These are phyloP conservation scores for Fusarium oligoseptatum DNA, from an alignment of 2,329 filamentous ascomycete genomes.

Conservation along the genomic window DNA sequence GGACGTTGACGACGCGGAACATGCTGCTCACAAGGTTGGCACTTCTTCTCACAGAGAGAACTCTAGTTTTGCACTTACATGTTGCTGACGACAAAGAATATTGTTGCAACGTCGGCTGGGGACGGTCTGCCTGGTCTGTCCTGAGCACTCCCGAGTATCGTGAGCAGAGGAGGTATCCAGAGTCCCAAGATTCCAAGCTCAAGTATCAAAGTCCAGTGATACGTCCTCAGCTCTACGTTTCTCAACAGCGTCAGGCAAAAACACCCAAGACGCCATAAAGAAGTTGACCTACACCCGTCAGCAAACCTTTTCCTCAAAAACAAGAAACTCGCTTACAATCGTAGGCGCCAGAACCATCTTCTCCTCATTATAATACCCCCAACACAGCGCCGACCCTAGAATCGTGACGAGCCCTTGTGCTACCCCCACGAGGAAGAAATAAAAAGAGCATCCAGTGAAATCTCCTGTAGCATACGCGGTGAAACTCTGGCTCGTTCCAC, in stretches of 20 bases:
- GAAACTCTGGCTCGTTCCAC: conserved; percentile 56
- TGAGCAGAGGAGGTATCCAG: conserved; percentile 45
- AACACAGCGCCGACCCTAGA: conserved; percentile 54
- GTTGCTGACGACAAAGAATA: conserved; percentile 54
- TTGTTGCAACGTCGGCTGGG: conserved; percentile 45
- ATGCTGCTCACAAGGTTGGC: conserved; percentile 43
- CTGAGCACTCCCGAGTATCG: conserved; percentile 41
- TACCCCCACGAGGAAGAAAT: conserved; percentile 55
- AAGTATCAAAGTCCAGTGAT: conserved; percentile 54
- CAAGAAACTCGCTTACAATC: conserved; percentile 46
- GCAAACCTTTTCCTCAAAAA: neutral
- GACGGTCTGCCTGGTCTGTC: conserved; percentile 5
- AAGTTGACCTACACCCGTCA: conserved; percentile 51
- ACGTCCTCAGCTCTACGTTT: conserved; percentile 54
- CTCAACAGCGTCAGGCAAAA: conserved; percentile 52
- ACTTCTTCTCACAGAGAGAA: no score
- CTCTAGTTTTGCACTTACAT: conserved; percentile 48
- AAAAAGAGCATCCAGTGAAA: conserved; percentile 54
- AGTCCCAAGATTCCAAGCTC: conserved; percentile 48
- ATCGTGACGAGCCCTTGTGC: conserved; percentile 54
- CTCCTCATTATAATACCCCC: conserved; percentile 52
- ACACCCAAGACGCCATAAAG: conserved; percentile 52
- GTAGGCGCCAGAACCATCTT: conserved; percentile 51
- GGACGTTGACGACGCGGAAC: conserved; percentile 54
- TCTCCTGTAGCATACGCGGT: conserved; percentile 54